phyloP scores from a whole-genome alignment of 2,329 filamentous ascomycete genomes.

The Aspergillus sp. region DNA sequence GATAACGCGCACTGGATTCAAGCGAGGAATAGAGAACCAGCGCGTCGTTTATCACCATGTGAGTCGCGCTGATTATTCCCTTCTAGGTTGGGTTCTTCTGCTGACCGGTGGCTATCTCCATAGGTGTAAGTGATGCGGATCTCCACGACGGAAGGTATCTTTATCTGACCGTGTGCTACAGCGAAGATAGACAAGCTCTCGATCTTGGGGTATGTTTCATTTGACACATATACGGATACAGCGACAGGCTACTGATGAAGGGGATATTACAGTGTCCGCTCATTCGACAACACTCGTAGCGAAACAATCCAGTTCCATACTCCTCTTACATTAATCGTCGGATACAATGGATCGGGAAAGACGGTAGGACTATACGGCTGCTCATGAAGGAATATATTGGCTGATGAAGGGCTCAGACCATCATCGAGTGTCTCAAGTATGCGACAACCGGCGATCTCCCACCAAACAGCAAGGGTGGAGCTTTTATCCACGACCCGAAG shows the following conservation, averaged over 20 bases:
- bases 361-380: slow-evolving; percentile 52
- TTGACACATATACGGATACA: slow-evolving; percentile 1
- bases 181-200: slow-evolving; percentile 85
- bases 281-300: slow-evolving; percentile 67
- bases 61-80: background rate
- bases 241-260: slow-evolving; percentile 4
- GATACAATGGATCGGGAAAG: slow-evolving; percentile 95
- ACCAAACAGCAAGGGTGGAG: slow-evolving; percentile 79
- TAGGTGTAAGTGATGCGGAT: slow-evolving; percentile 25
- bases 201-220: slow-evolving; percentile 58
- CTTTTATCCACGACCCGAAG: slow-evolving; percentile 97
- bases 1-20: background rate
- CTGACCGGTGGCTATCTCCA: background rate
- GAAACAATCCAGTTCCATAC: slow-evolving; percentile 84
- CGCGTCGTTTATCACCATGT: background rate
- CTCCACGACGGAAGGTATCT: background rate
- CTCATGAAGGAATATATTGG: background rate
- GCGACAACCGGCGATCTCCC: slow-evolving; percentile 90
- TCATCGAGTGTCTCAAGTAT: slow-evolving; percentile 98
- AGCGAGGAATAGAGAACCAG: background rate
- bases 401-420: slow-evolving; percentile 50
- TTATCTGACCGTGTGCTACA: slow-evolving; percentile 22
- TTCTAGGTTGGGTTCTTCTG: background rate
- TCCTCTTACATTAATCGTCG: slow-evolving; percentile 91
- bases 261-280: slow-evolving; percentile 55